Percentiles rank a stretch among this genome's conserved stretches.
phyloP scores from a whole-genome alignment of 768 basidiomycete genomes.

The Boletus barrowsii region DNA sequence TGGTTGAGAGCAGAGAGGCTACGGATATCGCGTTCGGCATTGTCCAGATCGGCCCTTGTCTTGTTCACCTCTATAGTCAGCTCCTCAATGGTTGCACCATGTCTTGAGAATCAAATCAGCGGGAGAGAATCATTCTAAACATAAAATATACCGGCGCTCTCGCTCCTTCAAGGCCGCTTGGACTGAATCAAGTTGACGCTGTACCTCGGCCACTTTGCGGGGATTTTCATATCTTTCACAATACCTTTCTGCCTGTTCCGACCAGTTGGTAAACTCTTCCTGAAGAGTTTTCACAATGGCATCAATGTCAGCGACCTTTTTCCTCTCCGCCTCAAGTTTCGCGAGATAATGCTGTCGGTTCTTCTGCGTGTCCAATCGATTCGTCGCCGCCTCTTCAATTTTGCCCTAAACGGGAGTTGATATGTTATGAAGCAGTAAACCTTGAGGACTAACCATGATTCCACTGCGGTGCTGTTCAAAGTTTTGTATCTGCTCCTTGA shows the following conservation, averaged over 20 bases:
- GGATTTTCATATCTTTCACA: slow-evolving; percentile 57
- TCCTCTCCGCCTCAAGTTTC: slow-evolving; percentile 52
- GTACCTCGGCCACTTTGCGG: slow-evolving; percentile 52
- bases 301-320: slow-evolving; percentile 43
- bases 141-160: slow-evolving; percentile 50
- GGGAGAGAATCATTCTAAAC: background rate
- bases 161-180: slow-evolving; percentile 63
- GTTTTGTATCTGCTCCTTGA: slow-evolving; percentile 50
- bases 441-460: slow-evolving; percentile 41
- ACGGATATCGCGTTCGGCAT: slow-evolving; percentile 59
- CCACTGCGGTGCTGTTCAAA: slow-evolving; percentile 44
- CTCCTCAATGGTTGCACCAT: slow-evolving; percentile 76
- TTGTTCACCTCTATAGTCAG: slow-evolving; percentile 70
- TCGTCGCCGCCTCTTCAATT: slow-evolving; percentile 46
- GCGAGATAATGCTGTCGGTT: slow-evolving; percentile 44
- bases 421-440: background rate
- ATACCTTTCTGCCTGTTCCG: slow-evolving; percentile 56
- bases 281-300: slow-evolving; percentile 48
- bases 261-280: slow-evolving; percentile 68
- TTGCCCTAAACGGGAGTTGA: slow-evolving; percentile 38
- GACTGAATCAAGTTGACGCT: slow-evolving; percentile 61
- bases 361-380: slow-evolving; percentile 50
- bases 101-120: slow-evolving; percentile 37
- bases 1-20: slow-evolving; percentile 64
- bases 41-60: slow-evolving; percentile 56